phyloP scores from a whole-genome alignment of 306 rosid species.

The Astragalus glycyphyllos region DNA sequence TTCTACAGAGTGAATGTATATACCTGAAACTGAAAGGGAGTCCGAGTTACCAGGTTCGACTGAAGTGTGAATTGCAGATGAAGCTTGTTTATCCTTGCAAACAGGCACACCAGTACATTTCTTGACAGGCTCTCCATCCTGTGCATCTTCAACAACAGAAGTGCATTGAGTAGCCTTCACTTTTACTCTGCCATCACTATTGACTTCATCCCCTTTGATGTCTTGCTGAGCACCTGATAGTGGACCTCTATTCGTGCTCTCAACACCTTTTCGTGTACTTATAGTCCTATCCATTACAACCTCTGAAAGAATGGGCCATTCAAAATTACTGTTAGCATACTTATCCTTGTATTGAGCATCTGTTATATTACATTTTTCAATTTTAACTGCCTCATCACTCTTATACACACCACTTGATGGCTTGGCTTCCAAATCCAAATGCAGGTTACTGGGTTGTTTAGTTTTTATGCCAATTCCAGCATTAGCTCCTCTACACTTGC shows the following conservation, averaged over 20 bases:
- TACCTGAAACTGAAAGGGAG: slow-evolving; percentile 82
- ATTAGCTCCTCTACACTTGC: slow-evolving; percentile 31
- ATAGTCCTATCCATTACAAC: slow-evolving; percentile 22
- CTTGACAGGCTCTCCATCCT: slow-evolving; percentile 40
- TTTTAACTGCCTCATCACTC: slow-evolving; percentile 36
- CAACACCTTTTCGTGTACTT: slow-evolving; percentile 33
- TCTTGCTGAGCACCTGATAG: slow-evolving; percentile 33
- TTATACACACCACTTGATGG: slow-evolving; percentile 34
- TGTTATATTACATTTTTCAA: slow-evolving; percentile 24
- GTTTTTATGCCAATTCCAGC: slow-evolving; percentile 19
- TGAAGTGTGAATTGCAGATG: slow-evolving; percentile 51
- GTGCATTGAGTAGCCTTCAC: slow-evolving; percentile 39
- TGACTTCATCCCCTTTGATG: slow-evolving; percentile 41
- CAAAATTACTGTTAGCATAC: too few species aligned
- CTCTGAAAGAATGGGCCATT: too few species aligned
- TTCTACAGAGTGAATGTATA: not conserved
- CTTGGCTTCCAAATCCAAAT: slow-evolving; percentile 35
- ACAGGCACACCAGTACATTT: slow-evolving; percentile 45
- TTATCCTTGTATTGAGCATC: too few species aligned
- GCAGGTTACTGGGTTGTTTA: slow-evolving; percentile 32
- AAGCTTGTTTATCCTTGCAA: slow-evolving; percentile 35
- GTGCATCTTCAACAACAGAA: slow-evolving; percentile 40
- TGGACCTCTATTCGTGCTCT: slow-evolving; percentile 13
- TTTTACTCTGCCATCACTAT: too few species aligned
- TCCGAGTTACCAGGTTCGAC: slow-evolving; percentile 62